Evolutionary conservation across 1,139 yeast genomes (phyloP).

Genomic region (Hyphopichia burtonii): DNA sequence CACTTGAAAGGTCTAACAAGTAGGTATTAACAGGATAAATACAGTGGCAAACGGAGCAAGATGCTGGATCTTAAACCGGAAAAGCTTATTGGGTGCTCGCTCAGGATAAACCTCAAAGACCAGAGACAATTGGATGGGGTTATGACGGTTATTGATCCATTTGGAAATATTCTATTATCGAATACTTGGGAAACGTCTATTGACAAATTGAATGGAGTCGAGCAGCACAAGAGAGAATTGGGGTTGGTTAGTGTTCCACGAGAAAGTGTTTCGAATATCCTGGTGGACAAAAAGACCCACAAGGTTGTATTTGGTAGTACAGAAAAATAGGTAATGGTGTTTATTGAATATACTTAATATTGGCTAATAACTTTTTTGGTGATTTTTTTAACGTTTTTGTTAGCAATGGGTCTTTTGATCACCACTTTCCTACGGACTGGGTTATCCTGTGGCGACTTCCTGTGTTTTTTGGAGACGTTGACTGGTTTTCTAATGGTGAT

Average conservation of each 20-base stretch:
- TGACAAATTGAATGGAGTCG: constrained; percentile 22
- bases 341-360: too few species aligned
- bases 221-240: constrained; percentile 32
- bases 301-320: constrained; percentile 6
- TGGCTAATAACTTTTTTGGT: background rate
- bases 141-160: constrained; percentile 45
- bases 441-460: constrained; percentile 12
- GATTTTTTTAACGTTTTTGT: background rate
- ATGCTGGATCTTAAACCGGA: constrained; percentile 14
- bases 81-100: constrained; percentile 32
- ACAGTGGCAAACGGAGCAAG: background rate
- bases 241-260: constrained; percentile 49
- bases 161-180: constrained; percentile 42
- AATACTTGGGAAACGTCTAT: constrained; percentile 34
- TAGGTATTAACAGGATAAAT: too few species aligned
- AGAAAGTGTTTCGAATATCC: constrained; percentile 25
- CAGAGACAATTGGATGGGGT: constrained; percentile 37
- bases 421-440: constrained; percentile 15
- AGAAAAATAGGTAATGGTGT: background rate
- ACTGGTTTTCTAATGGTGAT: constrained; percentile 22
- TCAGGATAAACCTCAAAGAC: constrained; percentile 31
- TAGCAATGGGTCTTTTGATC: constrained; percentile 11
- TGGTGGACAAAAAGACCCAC: constrained; percentile 22
- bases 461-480: constrained; percentile 16
- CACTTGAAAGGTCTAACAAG: too few species aligned